Conservation (phyloP, 306 rosid genomes). For the Gillenia trifoliata region DNA sequence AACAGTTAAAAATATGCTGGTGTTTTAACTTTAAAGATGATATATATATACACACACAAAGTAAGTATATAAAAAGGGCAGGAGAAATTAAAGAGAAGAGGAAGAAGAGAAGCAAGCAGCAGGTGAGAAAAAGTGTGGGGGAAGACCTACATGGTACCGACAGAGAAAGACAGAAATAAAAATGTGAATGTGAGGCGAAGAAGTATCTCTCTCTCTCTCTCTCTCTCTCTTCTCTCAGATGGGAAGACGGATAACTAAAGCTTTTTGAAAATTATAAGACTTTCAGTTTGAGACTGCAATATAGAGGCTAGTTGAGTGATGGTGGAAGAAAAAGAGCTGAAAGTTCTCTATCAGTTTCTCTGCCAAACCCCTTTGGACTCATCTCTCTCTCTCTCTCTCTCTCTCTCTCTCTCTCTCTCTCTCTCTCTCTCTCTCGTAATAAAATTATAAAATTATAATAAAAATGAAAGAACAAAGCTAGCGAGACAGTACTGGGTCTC, state of each 20-base stretch:
- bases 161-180: constrained; percentile 45
- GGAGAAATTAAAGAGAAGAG: neutral
- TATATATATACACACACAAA: neutral
- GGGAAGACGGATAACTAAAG: constrained; percentile 22
- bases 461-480: constrained; percentile 48
- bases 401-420: constrained; percentile 13
- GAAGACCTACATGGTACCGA: constrained; percentile 86
- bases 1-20: neutral
- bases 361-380: constrained; percentile 59
- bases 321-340: constrained; percentile 95
- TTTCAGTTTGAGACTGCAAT: constrained; percentile 90
- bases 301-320: constrained; percentile 77
- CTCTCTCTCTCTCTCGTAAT: constrained; percentile 13
- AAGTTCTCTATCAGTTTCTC: constrained; percentile 99
- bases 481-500: constrained; percentile 61
- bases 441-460: neutral
- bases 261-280: constrained; percentile 42
- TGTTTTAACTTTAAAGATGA: neutral
- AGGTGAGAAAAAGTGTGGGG: constrained; percentile 27
- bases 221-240: constrained; percentile 43
- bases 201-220: constrained; percentile 31
- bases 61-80: neutral
- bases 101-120: constrained; percentile 2
- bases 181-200: constrained; percentile 18
- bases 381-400: constrained; percentile 27